Evolutionary conservation across 768 basidiomycete species (phyloP).

Genomic region (Amyloporia xantha): DNA sequence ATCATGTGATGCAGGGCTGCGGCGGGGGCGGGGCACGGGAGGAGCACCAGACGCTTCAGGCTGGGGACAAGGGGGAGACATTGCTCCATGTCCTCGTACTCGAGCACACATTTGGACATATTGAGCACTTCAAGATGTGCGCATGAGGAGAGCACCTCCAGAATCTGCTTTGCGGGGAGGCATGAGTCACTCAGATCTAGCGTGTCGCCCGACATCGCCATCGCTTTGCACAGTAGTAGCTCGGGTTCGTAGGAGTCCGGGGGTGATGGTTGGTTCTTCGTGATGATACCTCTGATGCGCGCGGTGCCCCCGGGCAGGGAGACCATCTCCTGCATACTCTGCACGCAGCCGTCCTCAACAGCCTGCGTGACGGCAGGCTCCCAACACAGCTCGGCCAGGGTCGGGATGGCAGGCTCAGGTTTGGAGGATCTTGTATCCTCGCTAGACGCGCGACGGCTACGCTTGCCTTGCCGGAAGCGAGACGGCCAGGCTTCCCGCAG

Average conservation of each 20-base stretch:
- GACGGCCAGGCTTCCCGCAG: slow-evolving; percentile 8
- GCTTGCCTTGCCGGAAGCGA: background rate
- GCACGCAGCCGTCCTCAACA: slow-evolving; percentile 18
- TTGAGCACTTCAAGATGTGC: too few species aligned
- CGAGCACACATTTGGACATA: too few species aligned
- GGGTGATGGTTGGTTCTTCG: slow-evolving; percentile 2
- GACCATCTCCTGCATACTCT: slow-evolving; percentile 22
- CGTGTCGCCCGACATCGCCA: slow-evolving; percentile 5
- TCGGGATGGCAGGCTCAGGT: background rate
- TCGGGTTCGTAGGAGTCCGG: slow-evolving; percentile 21
- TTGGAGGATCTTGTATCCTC: background rate
- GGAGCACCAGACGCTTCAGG: slow-evolving; percentile 20
- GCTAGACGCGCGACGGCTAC: background rate
- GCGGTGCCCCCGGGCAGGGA: slow-evolving; percentile 25
- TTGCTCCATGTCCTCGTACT: too few species aligned
- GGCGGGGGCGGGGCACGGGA: slow-evolving; percentile 22
- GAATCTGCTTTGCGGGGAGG: slow-evolving; percentile 22
- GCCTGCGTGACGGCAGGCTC: slow-evolving; percentile 23
- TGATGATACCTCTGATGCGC: slow-evolving; percentile 16
- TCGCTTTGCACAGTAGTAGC: slow-evolving; percentile 22
- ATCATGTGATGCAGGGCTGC: slow-evolving; percentile 21
- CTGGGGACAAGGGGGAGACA: slow-evolving; percentile 18
- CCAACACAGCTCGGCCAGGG: slow-evolving; percentile 19
- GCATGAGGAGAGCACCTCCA: slow-evolving; percentile 20
- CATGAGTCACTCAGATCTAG: slow-evolving; percentile 15